Percentiles rank a stretch among this genome's conserved stretches.
Evolutionary conservation across 495 filamentous ascomycete species (phyloP).

Genomic region (Choiromyces venosus): DNA sequence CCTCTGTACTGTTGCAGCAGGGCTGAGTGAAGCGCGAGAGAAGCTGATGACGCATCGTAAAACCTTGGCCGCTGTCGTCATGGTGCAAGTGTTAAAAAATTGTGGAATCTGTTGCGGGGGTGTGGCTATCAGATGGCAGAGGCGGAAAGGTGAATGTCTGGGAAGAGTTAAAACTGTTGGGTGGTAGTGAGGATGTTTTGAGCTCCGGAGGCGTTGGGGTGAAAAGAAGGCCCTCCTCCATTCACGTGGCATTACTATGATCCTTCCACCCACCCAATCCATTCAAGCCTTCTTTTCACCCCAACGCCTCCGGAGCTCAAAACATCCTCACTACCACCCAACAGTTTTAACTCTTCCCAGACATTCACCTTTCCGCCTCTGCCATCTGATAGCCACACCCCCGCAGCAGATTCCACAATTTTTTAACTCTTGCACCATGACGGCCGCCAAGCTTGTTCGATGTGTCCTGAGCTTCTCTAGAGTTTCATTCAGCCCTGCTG

Average conservation of each 20-base stretch:
- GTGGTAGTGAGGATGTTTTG: too few relatives aligned
- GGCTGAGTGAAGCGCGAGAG: slow-evolving; percentile 15
- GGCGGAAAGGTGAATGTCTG: too few relatives aligned
- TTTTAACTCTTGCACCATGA: slow-evolving; percentile 18
- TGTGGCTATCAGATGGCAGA: slow-evolving; percentile 13
- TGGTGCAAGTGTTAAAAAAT: slow-evolving; percentile 9
- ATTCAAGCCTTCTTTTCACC: slow-evolving; percentile 20
- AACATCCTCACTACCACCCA: too few relatives aligned
- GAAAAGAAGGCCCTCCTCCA: too few relatives aligned
- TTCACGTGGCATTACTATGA: too few relatives aligned
- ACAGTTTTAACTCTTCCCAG: too few relatives aligned
- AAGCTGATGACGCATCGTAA: slow-evolving; percentile 20
- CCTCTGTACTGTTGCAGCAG: slow-evolving; percentile 11
- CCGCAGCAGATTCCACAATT: slow-evolving; percentile 10
- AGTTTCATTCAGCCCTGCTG: slow-evolving; percentile 8
- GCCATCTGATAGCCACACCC: slow-evolving; percentile 15
- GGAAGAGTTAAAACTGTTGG: too few relatives aligned
- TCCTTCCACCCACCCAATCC: slow-evolving; percentile 31
- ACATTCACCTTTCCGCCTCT: too few relatives aligned
- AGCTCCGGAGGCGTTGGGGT: too few relatives aligned
- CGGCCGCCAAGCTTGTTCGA: slow-evolving; percentile 32
- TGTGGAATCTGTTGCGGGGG: slow-evolving; percentile 13
- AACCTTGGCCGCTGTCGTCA: slow-evolving; percentile 34
- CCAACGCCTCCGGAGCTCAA: too few relatives aligned
- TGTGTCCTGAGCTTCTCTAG: slow-evolving; percentile 19